Percentiles rank a stretch among this genome's conserved stretches.
These are phyloP conservation scores for Melaleuca alternifolia DNA, from an alignment of 345 rosid genomes.

Conservation along the genomic window DNA sequence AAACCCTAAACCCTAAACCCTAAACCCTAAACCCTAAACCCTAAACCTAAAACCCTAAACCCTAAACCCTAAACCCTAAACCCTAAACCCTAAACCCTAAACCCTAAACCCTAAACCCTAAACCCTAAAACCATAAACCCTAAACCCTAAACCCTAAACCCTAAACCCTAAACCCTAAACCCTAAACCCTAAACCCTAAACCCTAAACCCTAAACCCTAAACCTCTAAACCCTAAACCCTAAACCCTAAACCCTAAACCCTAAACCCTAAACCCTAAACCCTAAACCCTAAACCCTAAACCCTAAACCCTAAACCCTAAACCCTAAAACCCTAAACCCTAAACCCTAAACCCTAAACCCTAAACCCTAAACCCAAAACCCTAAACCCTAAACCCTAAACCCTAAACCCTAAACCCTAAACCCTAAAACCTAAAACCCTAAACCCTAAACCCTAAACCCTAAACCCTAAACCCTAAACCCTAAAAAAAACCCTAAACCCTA, in stretches of 20 bases:
- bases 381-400: conserved; percentile 7
- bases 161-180: background rate
- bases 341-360: conserved; percentile 9
- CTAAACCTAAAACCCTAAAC: background rate
- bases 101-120: background rate
- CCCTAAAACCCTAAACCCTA: conserved; percentile 14
- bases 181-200: background rate
- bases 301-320: conserved; percentile 4
- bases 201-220: background rate
- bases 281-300: background rate
- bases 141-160: background rate
- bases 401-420: conserved; percentile 9
- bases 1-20: conserved; percentile 1
- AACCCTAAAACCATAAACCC: background rate
- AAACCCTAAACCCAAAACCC: conserved; percentile 13
- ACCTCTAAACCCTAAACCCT: background rate
- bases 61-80: background rate
- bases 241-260: background rate
- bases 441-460: conserved; percentile 8
- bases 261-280: background rate
- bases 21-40: background rate
- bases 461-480: conserved; percentile 3
- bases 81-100: background rate
- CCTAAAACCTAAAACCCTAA: conserved; percentile 3
- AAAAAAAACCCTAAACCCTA: conserved; percentile 10